Evolutionary conservation across 1,139 yeast species (phyloP).

Genomic region (Taphrina wiesneri): DNA sequence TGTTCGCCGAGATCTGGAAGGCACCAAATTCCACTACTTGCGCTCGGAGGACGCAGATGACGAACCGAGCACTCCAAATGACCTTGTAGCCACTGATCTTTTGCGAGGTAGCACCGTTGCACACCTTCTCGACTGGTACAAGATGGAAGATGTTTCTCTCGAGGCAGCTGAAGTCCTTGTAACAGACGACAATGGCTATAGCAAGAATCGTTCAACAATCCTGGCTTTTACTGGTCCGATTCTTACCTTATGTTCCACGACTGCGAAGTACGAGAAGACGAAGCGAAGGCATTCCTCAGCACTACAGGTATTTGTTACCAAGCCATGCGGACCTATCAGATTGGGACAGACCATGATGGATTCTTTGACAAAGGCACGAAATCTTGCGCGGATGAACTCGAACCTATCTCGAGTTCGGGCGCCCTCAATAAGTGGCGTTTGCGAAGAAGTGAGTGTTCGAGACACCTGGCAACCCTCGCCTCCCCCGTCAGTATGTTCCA

Average conservation of each 20-base stretch:
- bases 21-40: not conserved
- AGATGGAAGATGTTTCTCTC: not conserved
- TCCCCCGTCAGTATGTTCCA: not conserved
- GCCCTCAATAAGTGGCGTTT: not conserved
- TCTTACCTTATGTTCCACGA: constrained; percentile 1
- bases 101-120: not conserved
- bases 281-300: not conserved
- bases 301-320: constrained; percentile 8
- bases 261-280: constrained; percentile 12
- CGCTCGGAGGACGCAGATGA: not conserved
- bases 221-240: constrained; percentile 1
- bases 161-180: constrained; percentile 1
- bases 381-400: not conserved
- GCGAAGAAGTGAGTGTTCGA: not conserved
- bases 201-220: not conserved
- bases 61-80: not conserved
- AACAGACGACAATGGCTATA: constrained; percentile 1
- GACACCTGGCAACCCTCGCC: not conserved
- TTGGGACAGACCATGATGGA: not conserved
- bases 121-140: constrained; percentile 10
- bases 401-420: not conserved
- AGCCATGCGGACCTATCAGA: constrained; percentile 25
- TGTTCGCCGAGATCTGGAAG: not conserved
- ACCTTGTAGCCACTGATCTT: not conserved
- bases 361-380: not conserved